phyloP scores from a whole-genome alignment of 495 filamentous ascomycete species.

The Xylaria intraflava region DNA sequence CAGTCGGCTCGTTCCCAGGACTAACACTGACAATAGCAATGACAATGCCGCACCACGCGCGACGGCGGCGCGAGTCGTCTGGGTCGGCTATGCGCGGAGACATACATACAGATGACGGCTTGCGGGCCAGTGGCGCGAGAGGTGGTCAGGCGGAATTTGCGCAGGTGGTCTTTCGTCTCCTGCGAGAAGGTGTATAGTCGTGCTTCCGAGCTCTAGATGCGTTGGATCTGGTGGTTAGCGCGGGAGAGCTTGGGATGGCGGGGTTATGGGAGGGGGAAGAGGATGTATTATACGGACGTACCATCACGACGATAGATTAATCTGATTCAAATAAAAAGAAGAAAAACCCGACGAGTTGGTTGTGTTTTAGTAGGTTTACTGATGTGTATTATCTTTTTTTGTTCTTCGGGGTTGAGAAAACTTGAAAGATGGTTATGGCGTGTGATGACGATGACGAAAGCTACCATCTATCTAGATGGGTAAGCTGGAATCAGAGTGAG shows the following conservation, averaged over 20 bases:
- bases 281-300: not conserved
- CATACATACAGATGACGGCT: conserved; percentile 82
- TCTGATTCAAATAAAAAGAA: not conserved
- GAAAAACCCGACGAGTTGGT: not conserved
- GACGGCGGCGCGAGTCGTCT: not conserved
- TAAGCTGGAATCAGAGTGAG: too few species aligned
- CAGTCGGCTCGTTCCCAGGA: not conserved
- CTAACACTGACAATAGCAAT: too few species aligned
- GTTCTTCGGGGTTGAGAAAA: too few species aligned
- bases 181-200: conserved; percentile 89
- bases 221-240: conserved; percentile 1
- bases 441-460: too few species aligned
- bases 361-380: too few species aligned
- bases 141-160: conserved; percentile 87
- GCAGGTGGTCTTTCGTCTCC: conserved; percentile 76
- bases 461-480: too few species aligned
- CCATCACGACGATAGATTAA: not conserved
- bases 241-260: conserved; percentile 3
- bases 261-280: not conserved
- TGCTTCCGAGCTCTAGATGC: conserved; percentile 76
- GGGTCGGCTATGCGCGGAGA: conserved; percentile 18
- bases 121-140: conserved; percentile 82
- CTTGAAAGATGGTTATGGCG: too few species aligned
- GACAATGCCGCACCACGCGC: not conserved
- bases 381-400: too few species aligned